phyloP scores from a whole-genome alignment of 768 basidiomycete species.

The Zangia roseola region DNA sequence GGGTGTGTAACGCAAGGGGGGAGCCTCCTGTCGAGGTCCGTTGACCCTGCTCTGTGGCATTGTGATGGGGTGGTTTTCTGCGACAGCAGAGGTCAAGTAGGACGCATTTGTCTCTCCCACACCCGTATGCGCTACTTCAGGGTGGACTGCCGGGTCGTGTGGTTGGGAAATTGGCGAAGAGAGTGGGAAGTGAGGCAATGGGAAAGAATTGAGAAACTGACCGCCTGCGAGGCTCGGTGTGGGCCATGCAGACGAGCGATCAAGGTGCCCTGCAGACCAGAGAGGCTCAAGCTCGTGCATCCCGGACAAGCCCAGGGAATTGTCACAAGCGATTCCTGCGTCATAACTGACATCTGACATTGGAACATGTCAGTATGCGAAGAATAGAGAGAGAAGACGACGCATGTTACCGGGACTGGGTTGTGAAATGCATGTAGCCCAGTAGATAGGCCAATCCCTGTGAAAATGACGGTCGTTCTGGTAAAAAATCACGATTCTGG shows the following conservation, averaged over 20 bases:
- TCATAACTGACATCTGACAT: neutral
- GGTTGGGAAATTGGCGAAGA: neutral
- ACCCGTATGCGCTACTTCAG: neutral
- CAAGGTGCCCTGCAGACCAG: neutral
- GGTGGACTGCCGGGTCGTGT: neutral
- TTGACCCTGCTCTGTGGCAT: neutral
- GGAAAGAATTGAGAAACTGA: neutral
- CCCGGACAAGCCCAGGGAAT: constrained; percentile 1
- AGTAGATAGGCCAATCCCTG: neutral
- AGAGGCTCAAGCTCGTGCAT: neutral
- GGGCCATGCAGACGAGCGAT: neutral
- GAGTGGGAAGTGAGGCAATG: neutral
- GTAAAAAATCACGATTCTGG: neutral
- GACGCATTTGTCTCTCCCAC: neutral
- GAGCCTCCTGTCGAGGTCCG: neutral
- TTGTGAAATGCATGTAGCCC: neutral
- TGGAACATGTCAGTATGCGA: neutral
- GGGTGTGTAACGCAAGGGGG: constrained; percentile 1
- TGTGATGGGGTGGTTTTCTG: neutral
- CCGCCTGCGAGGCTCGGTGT: neutral
- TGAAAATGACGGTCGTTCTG: neutral
- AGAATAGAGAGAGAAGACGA: neutral
- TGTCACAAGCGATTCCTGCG: neutral
- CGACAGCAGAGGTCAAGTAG: too few relatives aligned
- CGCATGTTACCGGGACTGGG: neutral